Base-by-base conservation (phyloP, 164 flowering plant genomes). In the Chloranthus sessilifolius region DNA sequence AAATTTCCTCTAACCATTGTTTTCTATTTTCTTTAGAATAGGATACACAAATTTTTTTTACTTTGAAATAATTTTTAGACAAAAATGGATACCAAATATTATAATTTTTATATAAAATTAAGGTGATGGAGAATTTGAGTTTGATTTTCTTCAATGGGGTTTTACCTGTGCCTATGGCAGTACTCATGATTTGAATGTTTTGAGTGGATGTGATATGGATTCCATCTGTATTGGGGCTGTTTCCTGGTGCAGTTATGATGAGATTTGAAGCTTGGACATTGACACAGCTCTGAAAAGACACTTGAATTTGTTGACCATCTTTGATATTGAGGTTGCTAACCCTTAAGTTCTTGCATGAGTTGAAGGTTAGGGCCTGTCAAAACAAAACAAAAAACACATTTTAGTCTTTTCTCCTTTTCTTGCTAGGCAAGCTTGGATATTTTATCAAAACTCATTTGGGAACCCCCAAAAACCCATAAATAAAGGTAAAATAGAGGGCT, bases 161-260 rank as follows among this genome's bases (percentile, higher is more conserved):
- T 48, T 16, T 66, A 82, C 90, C 96, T 48, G 98, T 82, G 25
- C 60, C 46, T 5, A 87, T 75, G 24, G 56, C 60, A 57, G 56
- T 69, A 25, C 54, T 73, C 1, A 30, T 34, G 4, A 89, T 63
- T 1, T 30, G 50, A 24, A 83, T 69, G 22, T 69, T 72, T 43
- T 70, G 71, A 30, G 83, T 70, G 0, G 6, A 46, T 0, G 86
- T 61, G 45, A 89, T 67, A 55, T 89, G 91, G 39, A 86, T 83
- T 14, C 95, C 95, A 60, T 86, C 95, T 7, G 95, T 86, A 66
- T 86, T 86, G n/a, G 95, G 95, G 57, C 95, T 86, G 0, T 45
- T 17, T 36, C 38, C 75, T 6, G 88, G 88, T 5, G 91, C 77
- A 29, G 43, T 43, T 3, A 86, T 59, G 8, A 24, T 29, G 25